Percentiles rank a stretch among this genome's conserved stretches.
Conservation (phyloP, 202 grass and related monocot genomes). For the Bolboschoenoplectus hybrid region DNA sequence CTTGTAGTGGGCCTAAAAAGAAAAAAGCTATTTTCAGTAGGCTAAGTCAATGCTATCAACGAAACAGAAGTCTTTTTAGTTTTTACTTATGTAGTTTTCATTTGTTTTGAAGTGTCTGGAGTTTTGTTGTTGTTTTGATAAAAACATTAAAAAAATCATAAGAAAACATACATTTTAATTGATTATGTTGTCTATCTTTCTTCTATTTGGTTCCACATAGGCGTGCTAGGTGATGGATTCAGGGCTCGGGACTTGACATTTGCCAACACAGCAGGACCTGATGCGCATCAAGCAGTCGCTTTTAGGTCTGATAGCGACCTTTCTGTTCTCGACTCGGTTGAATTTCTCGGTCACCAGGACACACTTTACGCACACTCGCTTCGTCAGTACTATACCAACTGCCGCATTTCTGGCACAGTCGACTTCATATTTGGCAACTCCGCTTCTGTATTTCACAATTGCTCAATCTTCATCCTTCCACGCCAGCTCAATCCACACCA, state of each 20-base stretch:
- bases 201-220: slow-evolving; percentile 38
- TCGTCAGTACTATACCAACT: slow-evolving; percentile 79
- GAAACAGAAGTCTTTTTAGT: not conserved
- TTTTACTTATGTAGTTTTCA: not conserved
- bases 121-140: not conserved
- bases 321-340: slow-evolving; percentile 73
- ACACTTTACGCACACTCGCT: slow-evolving; percentile 84
- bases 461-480: slow-evolving; percentile 52
- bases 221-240: slow-evolving; percentile 70
- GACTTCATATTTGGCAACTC: slow-evolving; percentile 99
- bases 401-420: slow-evolving; percentile 85
- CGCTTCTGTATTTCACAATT: slow-evolving; percentile 61
- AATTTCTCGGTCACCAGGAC: slow-evolving; percentile 88
- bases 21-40: not conserved
- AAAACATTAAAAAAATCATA: not conserved
- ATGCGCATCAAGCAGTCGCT: slow-evolving; percentile 93
- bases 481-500: slow-evolving; percentile 67
- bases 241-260: slow-evolving; percentile 90
- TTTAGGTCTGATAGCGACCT: slow-evolving; percentile 83
- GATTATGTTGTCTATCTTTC: not conserved
- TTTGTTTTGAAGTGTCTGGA: not conserved
- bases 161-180: not conserved
- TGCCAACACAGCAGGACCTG: slow-evolving; percentile 84
- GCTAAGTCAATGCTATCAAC: not conserved
- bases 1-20: not conserved